These are phyloP conservation scores for Moniliella sp. DNA, from an alignment of 1,284 basidiomycete genomes.

Conservation along the genomic window DNA sequence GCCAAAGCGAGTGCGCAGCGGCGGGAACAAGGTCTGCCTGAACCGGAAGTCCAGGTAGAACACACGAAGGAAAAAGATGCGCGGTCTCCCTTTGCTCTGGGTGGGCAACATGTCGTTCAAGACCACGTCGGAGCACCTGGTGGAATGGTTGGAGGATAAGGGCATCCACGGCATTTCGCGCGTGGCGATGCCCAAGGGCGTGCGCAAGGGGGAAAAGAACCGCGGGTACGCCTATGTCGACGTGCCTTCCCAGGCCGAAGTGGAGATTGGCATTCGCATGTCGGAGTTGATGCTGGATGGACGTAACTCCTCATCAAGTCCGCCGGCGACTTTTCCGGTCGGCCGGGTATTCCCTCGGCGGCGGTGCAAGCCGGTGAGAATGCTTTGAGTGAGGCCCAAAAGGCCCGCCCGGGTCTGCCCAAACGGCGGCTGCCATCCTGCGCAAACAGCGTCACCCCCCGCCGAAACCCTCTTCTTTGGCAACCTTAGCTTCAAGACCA, in stretches of 20 bases:
- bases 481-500: conserved; percentile 70
- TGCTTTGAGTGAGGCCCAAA: conserved; percentile 2
- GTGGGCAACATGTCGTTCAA: conserved; percentile 28
- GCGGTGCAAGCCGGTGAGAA: conserved; percentile 5
- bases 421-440: background rate
- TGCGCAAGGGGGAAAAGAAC: conserved; percentile 36
- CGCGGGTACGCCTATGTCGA: conserved; percentile 58
- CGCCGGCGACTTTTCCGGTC: conserved; percentile 40
- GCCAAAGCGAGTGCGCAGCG: conserved; percentile 6
- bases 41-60: conserved; percentile 1
- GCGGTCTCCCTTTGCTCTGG: conserved; percentile 45
- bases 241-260: conserved; percentile 56
- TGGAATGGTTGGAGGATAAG: conserved; percentile 16
- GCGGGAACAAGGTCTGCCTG: background rate
- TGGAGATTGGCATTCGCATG: conserved; percentile 51
- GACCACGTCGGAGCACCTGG: conserved; percentile 12
- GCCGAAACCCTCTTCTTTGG: conserved; percentile 67
- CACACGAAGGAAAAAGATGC: conserved; percentile 2
- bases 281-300: conserved; percentile 67
- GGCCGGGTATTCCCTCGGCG: conserved; percentile 21
- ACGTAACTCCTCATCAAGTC: conserved; percentile 78
- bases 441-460: too few species aligned
- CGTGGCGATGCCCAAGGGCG: conserved; percentile 40
- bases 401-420: background rate
- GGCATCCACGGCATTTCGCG: conserved; percentile 36